Conservation (phyloP, 139 green algal species). For the Choricystis sp. region DNA sequence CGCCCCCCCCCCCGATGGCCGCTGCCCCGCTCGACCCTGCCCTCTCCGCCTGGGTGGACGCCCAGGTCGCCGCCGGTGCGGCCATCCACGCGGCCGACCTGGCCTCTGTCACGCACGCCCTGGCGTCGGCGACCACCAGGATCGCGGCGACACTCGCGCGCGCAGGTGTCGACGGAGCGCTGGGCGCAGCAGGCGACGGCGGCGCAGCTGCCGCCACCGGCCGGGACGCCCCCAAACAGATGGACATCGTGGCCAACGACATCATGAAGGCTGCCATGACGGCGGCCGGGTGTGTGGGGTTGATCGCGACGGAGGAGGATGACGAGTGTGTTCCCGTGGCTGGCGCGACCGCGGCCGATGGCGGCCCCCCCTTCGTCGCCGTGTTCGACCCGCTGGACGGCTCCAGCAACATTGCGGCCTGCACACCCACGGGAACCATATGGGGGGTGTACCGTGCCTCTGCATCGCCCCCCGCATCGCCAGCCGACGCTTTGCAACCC, state of each 20-base stretch:
- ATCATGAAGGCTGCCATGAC: conserved; percentile 24
- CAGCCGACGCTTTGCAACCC: conserved; percentile 14
- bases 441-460: conserved; percentile 39
- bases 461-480: neutral
- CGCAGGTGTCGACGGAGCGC: neutral
- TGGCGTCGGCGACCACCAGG: neutral
- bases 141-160: neutral
- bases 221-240: neutral
- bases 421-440: conserved; percentile 55
- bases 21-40: too few relatives aligned
- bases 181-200: neutral
- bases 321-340: conserved; percentile 14
- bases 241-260: conserved; percentile 16
- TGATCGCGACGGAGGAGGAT: conserved; percentile 51
- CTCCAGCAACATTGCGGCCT: conserved; percentile 42
- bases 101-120: neutral
- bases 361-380: conserved; percentile 17
- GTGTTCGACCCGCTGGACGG: conserved; percentile 63
- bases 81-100: neutral
- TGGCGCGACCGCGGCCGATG: neutral
- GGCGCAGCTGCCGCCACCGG: neutral
- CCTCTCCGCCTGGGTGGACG: too few relatives aligned
- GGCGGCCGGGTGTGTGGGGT: conserved; percentile 16
- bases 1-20: too few relatives aligned
- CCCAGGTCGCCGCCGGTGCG: too few relatives aligned